Conservation (phyloP, 2,329 filamentous ascomycete genomes). For the Hymenoscyphus linearis region DNA sequence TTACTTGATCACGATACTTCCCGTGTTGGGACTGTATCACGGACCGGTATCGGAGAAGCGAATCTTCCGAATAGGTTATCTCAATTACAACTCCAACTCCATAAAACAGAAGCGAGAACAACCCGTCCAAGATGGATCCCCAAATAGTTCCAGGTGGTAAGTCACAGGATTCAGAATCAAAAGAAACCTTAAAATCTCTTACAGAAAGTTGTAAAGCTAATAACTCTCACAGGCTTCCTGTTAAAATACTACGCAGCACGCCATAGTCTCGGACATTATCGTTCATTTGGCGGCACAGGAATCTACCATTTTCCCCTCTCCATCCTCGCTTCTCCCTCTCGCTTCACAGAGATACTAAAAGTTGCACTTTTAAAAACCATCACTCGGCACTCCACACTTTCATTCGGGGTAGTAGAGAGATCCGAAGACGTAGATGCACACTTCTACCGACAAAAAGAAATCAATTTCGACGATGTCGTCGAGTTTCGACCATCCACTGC, state of each 20-base stretch:
- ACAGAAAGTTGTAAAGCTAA: not conserved
- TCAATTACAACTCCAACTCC: not conserved
- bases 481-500: conserved; percentile 9
- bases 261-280: conserved; percentile 14
- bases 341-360: conserved; percentile 8
- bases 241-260: conserved; percentile 17
- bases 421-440: conserved; percentile 11
- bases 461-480: conserved; percentile 18
- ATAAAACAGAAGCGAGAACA: not conserved
- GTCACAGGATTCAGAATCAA: not conserved
- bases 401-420: conserved; percentile 16
- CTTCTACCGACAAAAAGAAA: conserved; percentile 12
- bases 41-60: not conserved
- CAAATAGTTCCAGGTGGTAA: not conserved
- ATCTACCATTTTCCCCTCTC: not conserved
- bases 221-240: conserved; percentile 10
- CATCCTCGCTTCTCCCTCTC: not conserved
- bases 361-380: conserved; percentile 15
- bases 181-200: not conserved
- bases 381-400: conserved; percentile 16
- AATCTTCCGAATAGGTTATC: not conserved
- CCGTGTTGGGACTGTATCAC: not conserved
- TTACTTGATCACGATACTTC: not conserved
- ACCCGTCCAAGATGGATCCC: not conserved
- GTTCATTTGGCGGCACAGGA: conserved; percentile 15